Percentiles rank a stretch among this genome's conserved stretches.
Evolutionary conservation across 306 rosid species (phyloP).

Genomic region (Inga leiocalycina): DNA sequence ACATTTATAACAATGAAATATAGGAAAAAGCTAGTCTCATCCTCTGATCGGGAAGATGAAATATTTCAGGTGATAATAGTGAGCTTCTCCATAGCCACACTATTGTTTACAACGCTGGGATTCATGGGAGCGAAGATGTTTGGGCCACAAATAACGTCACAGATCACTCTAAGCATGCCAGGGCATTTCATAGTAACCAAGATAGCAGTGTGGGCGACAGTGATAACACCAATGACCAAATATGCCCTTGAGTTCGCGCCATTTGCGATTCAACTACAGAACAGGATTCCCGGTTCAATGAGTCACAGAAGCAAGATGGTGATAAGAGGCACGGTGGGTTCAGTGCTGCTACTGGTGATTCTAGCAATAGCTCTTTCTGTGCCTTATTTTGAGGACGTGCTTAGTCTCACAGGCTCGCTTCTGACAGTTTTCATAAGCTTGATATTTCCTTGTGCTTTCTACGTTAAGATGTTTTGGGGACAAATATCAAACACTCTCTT

Average conservation of each 20-base stretch:
- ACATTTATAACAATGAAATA: background rate
- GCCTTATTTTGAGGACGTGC: slow-evolving; percentile 71
- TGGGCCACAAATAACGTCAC: slow-evolving; percentile 62
- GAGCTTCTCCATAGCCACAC: slow-evolving; percentile 64
- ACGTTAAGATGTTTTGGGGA: slow-evolving; percentile 65
- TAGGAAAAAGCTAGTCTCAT: background rate
- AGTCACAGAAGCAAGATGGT: slow-evolving; percentile 44
- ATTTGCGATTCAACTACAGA: slow-evolving; percentile 66
- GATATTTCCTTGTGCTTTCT: slow-evolving; percentile 62
- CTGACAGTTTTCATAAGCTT: slow-evolving; percentile 47
- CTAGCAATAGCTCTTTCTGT: slow-evolving; percentile 59
- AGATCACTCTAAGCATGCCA: slow-evolving; percentile 82
- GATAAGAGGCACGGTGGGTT: slow-evolving; percentile 53
- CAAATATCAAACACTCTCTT: slow-evolving; percentile 46
- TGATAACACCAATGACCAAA: slow-evolving; percentile 77
- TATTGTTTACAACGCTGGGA: slow-evolving; percentile 46
- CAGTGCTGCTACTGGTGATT: slow-evolving; percentile 52
- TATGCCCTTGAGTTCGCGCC: slow-evolving; percentile 83
- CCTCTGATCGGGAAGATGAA: no score
- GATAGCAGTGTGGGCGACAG: slow-evolving; percentile 79
- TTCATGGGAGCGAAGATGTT: slow-evolving; percentile 76
- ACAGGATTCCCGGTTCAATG: slow-evolving; percentile 51
- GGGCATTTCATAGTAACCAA: slow-evolving; percentile 47
- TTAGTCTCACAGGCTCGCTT: slow-evolving; percentile 80
- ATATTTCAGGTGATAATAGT: slow-evolving; percentile 59